phyloP scores from a whole-genome alignment of 352 stramenopile species.

The Phytophthora syringae region DNA sequence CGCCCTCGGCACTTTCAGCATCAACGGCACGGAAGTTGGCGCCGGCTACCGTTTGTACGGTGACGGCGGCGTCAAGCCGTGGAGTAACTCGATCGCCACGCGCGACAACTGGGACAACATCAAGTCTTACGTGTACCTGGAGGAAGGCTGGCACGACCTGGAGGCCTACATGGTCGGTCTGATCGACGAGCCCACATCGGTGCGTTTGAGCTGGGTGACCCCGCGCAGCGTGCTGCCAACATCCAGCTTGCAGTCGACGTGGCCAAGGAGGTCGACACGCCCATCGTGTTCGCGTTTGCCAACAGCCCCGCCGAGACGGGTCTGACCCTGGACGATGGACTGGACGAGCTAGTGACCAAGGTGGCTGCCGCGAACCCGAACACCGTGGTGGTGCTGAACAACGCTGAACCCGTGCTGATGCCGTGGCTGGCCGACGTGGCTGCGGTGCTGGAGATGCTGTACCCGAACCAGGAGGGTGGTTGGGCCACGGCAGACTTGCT shows the following conservation, averaged over 20 bases:
- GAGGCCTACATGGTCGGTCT: constrained; percentile 32
- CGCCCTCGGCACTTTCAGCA: constrained; percentile 26
- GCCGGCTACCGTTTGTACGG: constrained; percentile 37
- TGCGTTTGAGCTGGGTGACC: constrained; percentile 41
- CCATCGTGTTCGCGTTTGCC: constrained; percentile 41
- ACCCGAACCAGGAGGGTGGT: constrained; percentile 43
- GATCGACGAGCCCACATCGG: constrained; percentile 35
- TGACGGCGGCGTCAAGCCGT: constrained; percentile 36
- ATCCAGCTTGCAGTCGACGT: constrained; percentile 40
- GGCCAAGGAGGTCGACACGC: constrained; percentile 35
- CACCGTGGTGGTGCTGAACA: constrained; percentile 45
- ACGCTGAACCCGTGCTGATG: constrained; percentile 38
- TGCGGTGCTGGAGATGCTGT: constrained; percentile 43
- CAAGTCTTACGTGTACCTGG: constrained; percentile 38
- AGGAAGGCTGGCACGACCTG: constrained; percentile 36
- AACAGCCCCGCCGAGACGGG: constrained; percentile 33
- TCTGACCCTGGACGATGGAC: constrained; percentile 35
- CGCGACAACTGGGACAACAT: constrained; percentile 42
- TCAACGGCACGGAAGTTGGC: constrained; percentile 27
- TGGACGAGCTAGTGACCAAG: constrained; percentile 36
- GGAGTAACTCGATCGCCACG: constrained; percentile 41
- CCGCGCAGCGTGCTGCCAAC: constrained; percentile 36
- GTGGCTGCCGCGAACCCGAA: constrained; percentile 40
- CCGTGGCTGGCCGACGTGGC: constrained; percentile 38
- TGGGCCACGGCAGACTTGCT: constrained; percentile 41